A percentile compares a stretch with the other conserved stretches of the same genome.
phyloP scores from a whole-genome alignment of 2,329 filamentous ascomycete genomes.

The Hypoxylon sp. region DNA sequence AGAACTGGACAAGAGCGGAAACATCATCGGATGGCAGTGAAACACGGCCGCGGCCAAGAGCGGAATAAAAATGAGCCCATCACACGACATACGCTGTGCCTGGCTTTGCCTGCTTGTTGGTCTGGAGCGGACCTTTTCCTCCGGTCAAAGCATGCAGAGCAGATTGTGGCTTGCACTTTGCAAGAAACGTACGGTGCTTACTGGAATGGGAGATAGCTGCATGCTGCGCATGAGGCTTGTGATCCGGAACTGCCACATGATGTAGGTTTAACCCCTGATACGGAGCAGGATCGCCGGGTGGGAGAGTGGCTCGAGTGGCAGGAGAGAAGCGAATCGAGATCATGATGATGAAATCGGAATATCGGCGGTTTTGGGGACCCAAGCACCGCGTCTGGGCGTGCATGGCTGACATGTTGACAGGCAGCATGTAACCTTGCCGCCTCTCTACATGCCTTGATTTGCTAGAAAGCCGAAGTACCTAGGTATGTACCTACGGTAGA shows the following conservation, averaged over 20 bases:
- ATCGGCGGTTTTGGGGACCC: not conserved
- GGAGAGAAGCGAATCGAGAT: constrained; percentile 24
- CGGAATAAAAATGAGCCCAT: not conserved
- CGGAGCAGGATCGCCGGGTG: constrained; percentile 19
- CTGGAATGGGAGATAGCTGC: not conserved
- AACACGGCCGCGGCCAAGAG: not conserved
- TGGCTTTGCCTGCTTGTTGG: not conserved
- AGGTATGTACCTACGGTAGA: too few relatives aligned
- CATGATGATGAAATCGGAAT: constrained; percentile 26
- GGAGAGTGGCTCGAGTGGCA: not conserved
- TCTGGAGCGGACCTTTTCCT: constrained; percentile 17
- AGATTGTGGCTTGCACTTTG: constrained; percentile 14
- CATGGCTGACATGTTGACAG: too few relatives aligned
- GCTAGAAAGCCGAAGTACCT: not conserved
- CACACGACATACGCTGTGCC: not conserved
- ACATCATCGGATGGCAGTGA: not conserved
- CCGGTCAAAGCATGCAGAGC: not conserved
- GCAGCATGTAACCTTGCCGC: constrained; percentile 5
- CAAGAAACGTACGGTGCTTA: too few relatives aligned
- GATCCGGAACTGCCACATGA: constrained; percentile 9
- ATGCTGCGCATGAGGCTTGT: constrained; percentile 17
- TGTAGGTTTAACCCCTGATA: constrained; percentile 6
- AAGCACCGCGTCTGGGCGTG: too few relatives aligned
- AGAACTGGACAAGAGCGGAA: constrained; percentile 18
- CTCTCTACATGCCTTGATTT: too few relatives aligned